Evolutionary conservation across 2,329 filamentous ascomycete species (phyloP).

Genomic region (Aspergillus novofumigatus): DNA sequence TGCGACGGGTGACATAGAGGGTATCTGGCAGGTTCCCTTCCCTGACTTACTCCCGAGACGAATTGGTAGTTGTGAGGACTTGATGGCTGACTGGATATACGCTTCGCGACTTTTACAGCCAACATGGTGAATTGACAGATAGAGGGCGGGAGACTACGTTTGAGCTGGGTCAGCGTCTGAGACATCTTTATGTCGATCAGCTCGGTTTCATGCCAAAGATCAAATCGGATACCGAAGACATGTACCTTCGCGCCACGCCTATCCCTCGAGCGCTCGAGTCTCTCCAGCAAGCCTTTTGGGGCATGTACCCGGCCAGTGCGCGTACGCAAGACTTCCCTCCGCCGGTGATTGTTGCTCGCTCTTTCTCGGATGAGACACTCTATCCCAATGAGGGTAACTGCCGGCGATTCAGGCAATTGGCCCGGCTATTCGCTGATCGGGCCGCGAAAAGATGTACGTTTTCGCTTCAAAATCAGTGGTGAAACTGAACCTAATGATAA

Average conservation of each 20-base stretch:
- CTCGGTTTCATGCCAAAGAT: conserved; percentile 64
- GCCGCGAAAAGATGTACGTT: conserved; percentile 64
- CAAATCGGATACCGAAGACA: conserved; percentile 53
- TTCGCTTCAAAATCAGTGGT: too few relatives aligned
- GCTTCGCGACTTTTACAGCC: conserved; percentile 25
- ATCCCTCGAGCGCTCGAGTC: conserved; percentile 73
- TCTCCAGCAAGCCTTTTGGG: conserved; percentile 69
- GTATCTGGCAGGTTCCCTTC: conserved; percentile 65
- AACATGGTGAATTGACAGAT: conserved; percentile 67
- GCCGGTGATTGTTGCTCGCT: conserved; percentile 62
- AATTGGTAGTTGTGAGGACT: neutral
- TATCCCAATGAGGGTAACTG: conserved; percentile 76
- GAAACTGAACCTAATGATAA: conserved; percentile 1
- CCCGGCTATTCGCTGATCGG: conserved; percentile 66
- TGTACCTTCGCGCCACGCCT: conserved; percentile 72
- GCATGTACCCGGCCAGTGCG: conserved; percentile 62
- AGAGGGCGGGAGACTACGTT: conserved; percentile 68
- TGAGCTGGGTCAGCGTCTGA: conserved; percentile 63
- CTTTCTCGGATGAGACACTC: conserved; percentile 68
- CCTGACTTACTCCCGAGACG: neutral
- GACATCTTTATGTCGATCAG: conserved; percentile 70
- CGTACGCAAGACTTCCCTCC: conserved; percentile 53
- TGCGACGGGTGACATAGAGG: conserved; percentile 66
- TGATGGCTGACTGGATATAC: neutral
- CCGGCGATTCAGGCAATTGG: conserved; percentile 65